phyloP scores from a whole-genome alignment of 495 filamentous ascomycete species.

The Podospora conica region DNA sequence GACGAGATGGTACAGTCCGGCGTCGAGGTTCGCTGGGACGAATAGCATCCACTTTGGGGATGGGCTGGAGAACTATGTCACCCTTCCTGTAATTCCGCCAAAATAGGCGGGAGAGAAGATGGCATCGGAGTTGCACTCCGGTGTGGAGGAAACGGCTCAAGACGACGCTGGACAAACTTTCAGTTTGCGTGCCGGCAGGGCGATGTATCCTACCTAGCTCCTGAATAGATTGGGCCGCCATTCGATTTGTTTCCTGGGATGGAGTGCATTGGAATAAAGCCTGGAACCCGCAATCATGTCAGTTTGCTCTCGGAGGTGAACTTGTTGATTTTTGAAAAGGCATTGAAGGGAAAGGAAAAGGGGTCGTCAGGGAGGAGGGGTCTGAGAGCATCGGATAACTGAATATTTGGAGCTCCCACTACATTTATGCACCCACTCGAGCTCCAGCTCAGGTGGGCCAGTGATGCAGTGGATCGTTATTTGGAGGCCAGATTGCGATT shows the following conservation, averaged over 20 bases:
- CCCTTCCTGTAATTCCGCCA: slow-evolving; percentile 49
- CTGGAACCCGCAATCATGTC: background rate
- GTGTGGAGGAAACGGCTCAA: background rate
- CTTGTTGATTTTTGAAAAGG: background rate
- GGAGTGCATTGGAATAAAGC: background rate
- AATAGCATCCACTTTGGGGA: slow-evolving; percentile 54
- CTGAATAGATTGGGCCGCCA: background rate
- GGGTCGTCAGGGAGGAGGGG: background rate
- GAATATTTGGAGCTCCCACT: slow-evolving; percentile 6
- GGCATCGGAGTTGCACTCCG: background rate
- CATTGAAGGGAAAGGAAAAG: background rate
- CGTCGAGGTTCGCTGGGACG: slow-evolving; percentile 41
- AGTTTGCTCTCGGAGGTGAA: background rate
- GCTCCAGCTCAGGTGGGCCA: slow-evolving; percentile 4
- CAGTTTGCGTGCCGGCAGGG: too few relatives aligned
- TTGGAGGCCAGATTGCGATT: slow-evolving; percentile 14
- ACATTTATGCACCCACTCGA: background rate
- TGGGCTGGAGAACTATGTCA: slow-evolving; percentile 47
- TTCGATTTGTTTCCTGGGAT: background rate
- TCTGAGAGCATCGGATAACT: background rate
- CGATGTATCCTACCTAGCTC: background rate
- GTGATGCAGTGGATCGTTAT: slow-evolving; percentile 4
- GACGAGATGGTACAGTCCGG: slow-evolving; percentile 25
- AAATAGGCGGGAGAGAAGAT: slow-evolving; percentile 8
- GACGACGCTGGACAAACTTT: background rate